Percentiles rank a stretch among this genome's conserved stretches.
Conservation (phyloP, 768 basidiomycete species). For the Collybia sordida region DNA sequence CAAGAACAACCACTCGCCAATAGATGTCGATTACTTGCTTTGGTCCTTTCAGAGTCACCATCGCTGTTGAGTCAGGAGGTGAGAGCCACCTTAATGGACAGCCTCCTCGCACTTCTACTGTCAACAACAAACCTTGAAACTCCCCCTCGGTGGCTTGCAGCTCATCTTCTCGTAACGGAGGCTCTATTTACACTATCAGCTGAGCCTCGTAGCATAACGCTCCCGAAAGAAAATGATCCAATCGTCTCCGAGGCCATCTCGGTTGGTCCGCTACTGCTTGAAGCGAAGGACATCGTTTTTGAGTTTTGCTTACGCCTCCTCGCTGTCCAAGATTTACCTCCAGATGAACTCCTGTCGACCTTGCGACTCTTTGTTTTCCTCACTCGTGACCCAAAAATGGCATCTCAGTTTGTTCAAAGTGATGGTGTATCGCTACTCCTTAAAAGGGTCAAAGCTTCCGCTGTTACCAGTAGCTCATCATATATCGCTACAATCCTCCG, state of each 20-base stretch:
- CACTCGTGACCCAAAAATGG: constrained; percentile 68
- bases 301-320: constrained; percentile 78
- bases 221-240: constrained; percentile 73
- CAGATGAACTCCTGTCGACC: constrained; percentile 80
- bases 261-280: constrained; percentile 59
- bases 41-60: constrained; percentile 76
- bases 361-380: constrained; percentile 84
- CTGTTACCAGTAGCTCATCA: constrained; percentile 70
- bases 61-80: constrained; percentile 55
- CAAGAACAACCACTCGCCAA: constrained; percentile 79
- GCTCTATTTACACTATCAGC: constrained; percentile 76
- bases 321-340: constrained; percentile 57
- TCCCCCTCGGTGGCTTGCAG: constrained; percentile 85
- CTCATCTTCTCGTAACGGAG: constrained; percentile 84
- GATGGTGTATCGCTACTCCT: constrained; percentile 68
- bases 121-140: constrained; percentile 58
- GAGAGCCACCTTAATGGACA: constrained; percentile 61
- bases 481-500: constrained; percentile 89
- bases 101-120: constrained; percentile 63
- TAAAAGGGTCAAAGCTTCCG: constrained; percentile 58
- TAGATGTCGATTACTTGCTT: constrained; percentile 81
- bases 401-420: constrained; percentile 64
- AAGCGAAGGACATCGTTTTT: constrained; percentile 68
- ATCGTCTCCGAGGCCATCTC: constrained; percentile 49
- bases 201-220: constrained; percentile 59